Base-by-base conservation (phyloP, 257 asterid genomes). In the Salvia hispanica region DNA sequence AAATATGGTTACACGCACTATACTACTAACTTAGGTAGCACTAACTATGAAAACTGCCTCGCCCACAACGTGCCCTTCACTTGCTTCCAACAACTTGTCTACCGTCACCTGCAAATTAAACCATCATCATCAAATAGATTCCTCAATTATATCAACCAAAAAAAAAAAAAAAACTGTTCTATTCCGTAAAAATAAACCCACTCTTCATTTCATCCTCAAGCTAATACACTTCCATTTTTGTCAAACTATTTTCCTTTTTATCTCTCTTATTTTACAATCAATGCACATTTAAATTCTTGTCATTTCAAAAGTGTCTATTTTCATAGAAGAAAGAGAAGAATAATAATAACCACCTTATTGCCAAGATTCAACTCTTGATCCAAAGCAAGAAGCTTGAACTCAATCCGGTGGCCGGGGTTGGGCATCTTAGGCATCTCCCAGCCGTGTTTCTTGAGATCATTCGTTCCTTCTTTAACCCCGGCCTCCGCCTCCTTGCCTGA, bases 351-450 rank as follows among this genome's bases (percentile, higher is more conserved):
- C 6, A 89, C 98, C 97, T 89, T 92, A 18, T 87, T 70, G 5
- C 97, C 98, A n/a, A 87, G 90, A 64, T 74, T 59, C 63, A 86
- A 74, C 9, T 71, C 76, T 4, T 70, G 77, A 64, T 89, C 97
- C 79, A 89, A 64, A 3, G 98, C 96, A 62, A 74, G 90, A 13
- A 92, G 79, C 83, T 81, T 90, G 66, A 92, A 89, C 76, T 87
- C 96, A 37, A 92, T 55, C 52, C 98, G 77, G 37, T 92, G 97
- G 3, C 88, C 86, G 25, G 74, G 90, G 11, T 43, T 36, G 3
- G 91, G 85, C 76, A 92, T 4, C 78, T 74, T 80, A 0, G 95
- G 95, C 31, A 75, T 88, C 16, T 86, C 77, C 98, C 98, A 92
- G 3, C 96, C 97, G 0, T 70, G 74, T 44, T 64, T 81, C 76